Evolutionary conservation across 1,284 basidiomycete genomes (phyloP), one percentile per base, ranked within the genome.

Genomic region (Volvariella surrecta): DNA sequence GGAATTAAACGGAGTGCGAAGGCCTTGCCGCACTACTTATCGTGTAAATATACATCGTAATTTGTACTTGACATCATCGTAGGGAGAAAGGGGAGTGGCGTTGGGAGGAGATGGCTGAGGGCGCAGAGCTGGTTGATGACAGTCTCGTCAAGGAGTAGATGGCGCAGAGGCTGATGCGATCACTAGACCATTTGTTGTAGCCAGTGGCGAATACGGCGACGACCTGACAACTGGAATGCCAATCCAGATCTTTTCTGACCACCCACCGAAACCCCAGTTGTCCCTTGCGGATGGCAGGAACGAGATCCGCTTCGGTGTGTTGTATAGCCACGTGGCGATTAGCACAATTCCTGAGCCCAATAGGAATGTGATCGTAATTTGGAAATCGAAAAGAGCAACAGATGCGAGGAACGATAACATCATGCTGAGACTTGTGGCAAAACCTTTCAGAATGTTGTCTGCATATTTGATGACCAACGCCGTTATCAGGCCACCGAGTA

Each of bases 331-430:
- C 1, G 93, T 96, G 20, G 91, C 85, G 40, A 77, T 71, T 37
- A 97, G 76, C 40, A 96, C 93, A 48, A 91, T 74, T 24, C 72
- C 67, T 0, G 89, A 83, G 40, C 93, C 93, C 28, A 89, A 64
- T 47, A 93, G 63, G 59, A 97, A 97, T 0, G 85, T 79, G 44
- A 82, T 71, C 0, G 93, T 89, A 60, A 97, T 83, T 35, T 75
- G 74, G 68, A 93, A 93, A 58, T 85, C 71, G 73, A 96, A 96
- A 32, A 96, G 77, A 7, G 78, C 78, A 44, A 95, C 84, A 3
- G 87, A 90, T 2, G 88, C 89, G 46, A 92, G 71, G 74, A 95
- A 96, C 39, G 91, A 94, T 51, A 97, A 76, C 54, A 97, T 80
- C 61, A 97, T 96, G 58, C 85, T 87, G 50, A 97, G 70, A 51